phyloP scores from a whole-genome alignment of 257 asterid genomes.

The Nicotiana paniculata region DNA sequence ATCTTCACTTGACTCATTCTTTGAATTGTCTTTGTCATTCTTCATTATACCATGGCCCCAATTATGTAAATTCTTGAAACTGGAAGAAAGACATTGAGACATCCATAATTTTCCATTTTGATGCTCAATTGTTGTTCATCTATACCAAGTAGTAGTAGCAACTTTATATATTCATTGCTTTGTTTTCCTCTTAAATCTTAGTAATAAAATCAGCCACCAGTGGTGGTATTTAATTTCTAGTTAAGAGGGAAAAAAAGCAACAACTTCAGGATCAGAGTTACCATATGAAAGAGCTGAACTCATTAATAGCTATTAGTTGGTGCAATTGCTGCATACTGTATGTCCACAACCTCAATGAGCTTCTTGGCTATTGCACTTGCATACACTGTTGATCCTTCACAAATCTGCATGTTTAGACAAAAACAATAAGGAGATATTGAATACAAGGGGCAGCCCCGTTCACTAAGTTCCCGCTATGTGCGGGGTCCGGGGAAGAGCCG shows the following conservation, averaged over 20 bases:
- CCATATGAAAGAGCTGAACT: slow-evolving; percentile 13
- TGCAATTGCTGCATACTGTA: slow-evolving; percentile 58
- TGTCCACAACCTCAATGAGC: slow-evolving; percentile 77
- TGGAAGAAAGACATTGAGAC: neutral
- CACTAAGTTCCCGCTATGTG: too few species aligned
- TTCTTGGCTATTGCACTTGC: slow-evolving; percentile 87
- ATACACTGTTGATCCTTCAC: slow-evolving; percentile 80
- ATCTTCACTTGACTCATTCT: neutral
- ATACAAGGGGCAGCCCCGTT: too few species aligned
- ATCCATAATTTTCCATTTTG: neutral
- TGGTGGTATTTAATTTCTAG: neutral
- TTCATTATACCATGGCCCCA: neutral
- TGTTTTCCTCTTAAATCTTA: neutral
- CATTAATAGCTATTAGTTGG: slow-evolving; percentile 49
- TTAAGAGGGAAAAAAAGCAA: neutral
- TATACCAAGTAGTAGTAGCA: neutral
- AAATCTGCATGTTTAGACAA: slow-evolving; percentile 44
- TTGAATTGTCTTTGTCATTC: neutral
- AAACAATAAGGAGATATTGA: too few species aligned
- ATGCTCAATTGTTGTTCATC: neutral
- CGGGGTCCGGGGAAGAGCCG: too few species aligned
- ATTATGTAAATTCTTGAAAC: neutral
- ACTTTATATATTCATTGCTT: neutral
- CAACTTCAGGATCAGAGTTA: too few species aligned
- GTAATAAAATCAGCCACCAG: neutral